A percentile compares a stretch with the other conserved stretches of the same genome.
Evolutionary conservation across 306 rosid genomes (phyloP).

Genomic region (Elaeagnus macrophylla): DNA sequence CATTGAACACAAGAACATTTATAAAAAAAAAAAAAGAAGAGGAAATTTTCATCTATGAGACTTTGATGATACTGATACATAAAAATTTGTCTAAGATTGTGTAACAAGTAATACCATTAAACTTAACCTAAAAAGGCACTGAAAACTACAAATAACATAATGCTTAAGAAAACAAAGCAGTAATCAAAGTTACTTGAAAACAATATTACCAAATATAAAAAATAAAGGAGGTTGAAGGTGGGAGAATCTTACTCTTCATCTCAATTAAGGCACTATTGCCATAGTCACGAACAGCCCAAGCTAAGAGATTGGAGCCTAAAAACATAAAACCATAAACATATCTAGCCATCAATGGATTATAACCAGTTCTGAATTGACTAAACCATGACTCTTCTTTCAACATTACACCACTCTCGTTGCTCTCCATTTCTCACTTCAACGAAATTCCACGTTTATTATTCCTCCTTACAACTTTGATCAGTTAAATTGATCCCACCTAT

Average conservation of each 20-base stretch:
- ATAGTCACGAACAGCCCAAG: conserved; percentile 93
- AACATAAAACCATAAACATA: conserved; percentile 77
- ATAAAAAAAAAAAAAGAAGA: no score
- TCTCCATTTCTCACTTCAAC: conserved; percentile 38
- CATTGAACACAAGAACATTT: no score
- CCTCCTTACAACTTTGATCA: conserved; percentile 1
- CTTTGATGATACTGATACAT: no score
- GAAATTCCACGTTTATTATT: not conserved
- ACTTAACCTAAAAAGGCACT: no score
- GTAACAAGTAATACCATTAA: no score
- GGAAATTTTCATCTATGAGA: no score
- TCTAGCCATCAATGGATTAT: conserved; percentile 96
- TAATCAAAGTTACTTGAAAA: not conserved
- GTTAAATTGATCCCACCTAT: no score
- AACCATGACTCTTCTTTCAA: conserved; percentile 44
- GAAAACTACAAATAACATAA: no score
- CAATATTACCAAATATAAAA: not conserved
- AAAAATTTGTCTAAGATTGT: no score
- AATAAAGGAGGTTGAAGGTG: not conserved
- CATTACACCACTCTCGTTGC: conserved; percentile 13
- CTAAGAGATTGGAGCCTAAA: conserved; percentile 54
- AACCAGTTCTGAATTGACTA: conserved; percentile 58
- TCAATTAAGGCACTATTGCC: conserved; percentile 40
- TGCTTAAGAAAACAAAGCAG: not conserved
- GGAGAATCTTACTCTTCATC: conserved; percentile 49